Conservation (phyloP, 1,139 yeast genomes). For the Diutina scorzettiae region DNA sequence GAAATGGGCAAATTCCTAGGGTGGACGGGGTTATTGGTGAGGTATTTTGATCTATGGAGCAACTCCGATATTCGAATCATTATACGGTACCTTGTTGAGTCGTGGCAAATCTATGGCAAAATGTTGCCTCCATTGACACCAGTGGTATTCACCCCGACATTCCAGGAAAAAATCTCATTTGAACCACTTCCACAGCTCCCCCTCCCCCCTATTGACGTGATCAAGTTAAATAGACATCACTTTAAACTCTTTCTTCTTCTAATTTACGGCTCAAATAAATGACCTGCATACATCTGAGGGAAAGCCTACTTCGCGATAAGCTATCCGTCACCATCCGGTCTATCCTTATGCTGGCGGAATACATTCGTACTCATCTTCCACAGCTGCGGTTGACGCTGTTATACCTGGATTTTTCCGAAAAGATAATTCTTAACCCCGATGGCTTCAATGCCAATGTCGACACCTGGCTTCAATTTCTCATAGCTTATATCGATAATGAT, state of each 20-base stretch:
- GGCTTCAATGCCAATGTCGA: background rate
- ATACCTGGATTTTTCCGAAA: background rate
- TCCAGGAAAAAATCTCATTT: background rate
- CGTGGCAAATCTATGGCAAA: background rate
- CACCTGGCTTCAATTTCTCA: background rate
- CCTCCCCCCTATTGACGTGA: background rate
- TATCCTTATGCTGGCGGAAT: too few relatives aligned
- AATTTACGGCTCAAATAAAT: background rate
- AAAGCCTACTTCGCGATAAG: too few relatives aligned
- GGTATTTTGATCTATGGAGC: background rate
- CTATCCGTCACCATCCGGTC: too few relatives aligned
- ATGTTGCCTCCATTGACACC: background rate
- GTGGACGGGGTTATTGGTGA: background rate
- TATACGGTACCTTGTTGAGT: background rate
- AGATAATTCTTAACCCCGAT: constrained; percentile 1
- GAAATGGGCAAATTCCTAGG: background rate
- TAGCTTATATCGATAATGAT: background rate
- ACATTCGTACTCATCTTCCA: background rate
- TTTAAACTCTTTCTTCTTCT: background rate
- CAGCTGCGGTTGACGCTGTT: background rate
- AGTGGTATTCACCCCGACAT: background rate
- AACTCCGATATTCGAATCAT: background rate
- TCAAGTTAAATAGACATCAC: background rate
- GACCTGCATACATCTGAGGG: background rate
- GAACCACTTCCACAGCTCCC: too few relatives aligned